Base-by-base conservation (phyloP, 345 rosid genomes). In the Populus euphratica region DNA sequence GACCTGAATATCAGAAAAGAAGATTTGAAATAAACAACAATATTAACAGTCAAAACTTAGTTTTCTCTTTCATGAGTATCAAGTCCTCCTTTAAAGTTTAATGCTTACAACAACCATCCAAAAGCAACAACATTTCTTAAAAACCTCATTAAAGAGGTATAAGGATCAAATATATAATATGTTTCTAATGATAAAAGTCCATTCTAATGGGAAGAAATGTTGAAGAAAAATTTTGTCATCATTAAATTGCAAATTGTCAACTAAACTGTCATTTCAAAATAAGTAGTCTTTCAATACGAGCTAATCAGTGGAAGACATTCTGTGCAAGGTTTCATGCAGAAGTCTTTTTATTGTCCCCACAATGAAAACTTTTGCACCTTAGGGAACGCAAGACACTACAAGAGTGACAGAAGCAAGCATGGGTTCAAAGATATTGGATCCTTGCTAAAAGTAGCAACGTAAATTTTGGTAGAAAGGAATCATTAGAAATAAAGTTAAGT, bases 1-100 rank as follows among this genome's bases (percentile, higher is more conserved):
- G 81, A 82, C 89, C 99, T 96, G 89, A 83, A 63, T 69, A 78
- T 7, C 74, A 14, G 61, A 17, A 56, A 76, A 47, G 21, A 49
- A 64, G 41, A 78, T 9, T 52, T 5, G 23, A 63, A 68, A 63
- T 59, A 5, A 69, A 52, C 25, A 38, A 63, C 23, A 74, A 67
- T 56, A 70, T 73, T 14, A 78, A 65, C 21, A 33, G 10, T 38
- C 21, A 41, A 23, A 3, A 12, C 16, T 54, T 7, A 54, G 12
- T 39, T 65, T 68, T 41, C 36, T 49, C 31, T n/a, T 71, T 27
- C 50, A 59, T 33, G 43, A 61, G 68, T 50, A 80, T 63, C 69
- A 61, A 50, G 27, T 35, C 63, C 20, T 41, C 13, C 76, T 49
- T 29, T 25, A 54, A 50, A 14, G 63, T 14, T n/a, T 25, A 54